Percentiles rank a stretch among this genome's conserved stretches.
Evolutionary conservation across 306 rosid genomes (phyloP).

Genomic region (Prosopis cineraria): DNA sequence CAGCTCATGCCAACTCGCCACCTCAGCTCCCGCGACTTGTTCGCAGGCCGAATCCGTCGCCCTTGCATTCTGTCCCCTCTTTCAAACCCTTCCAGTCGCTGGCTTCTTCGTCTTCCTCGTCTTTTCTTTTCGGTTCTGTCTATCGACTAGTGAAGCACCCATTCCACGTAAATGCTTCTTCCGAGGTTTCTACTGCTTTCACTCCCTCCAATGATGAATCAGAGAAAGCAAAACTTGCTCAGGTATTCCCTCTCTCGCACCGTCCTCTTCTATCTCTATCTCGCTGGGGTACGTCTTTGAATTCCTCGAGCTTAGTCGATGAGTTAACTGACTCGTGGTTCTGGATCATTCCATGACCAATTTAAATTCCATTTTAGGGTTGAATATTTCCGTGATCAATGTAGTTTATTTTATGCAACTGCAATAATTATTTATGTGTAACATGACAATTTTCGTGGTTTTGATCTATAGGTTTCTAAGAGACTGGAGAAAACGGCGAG

Average conservation of each 20-base stretch:
- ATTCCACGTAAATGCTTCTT: constrained; percentile 47
- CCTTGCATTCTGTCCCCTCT: constrained; percentile 35
- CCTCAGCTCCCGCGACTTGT: constrained; percentile 35
- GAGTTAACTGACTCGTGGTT: neutral
- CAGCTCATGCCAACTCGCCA: constrained; percentile 31
- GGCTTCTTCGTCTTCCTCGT: constrained; percentile 24
- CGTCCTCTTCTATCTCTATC: neutral
- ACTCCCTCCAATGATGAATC: constrained; percentile 57
- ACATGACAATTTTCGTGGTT: neutral
- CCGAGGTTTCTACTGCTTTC: constrained; percentile 54
- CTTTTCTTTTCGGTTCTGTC: constrained; percentile 10
- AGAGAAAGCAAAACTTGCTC: constrained; percentile 83
- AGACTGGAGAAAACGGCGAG: constrained; percentile 88
- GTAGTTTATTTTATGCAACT: neutral
- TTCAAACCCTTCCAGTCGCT: constrained; percentile 33
- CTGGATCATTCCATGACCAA: neutral
- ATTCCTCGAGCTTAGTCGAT: neutral
- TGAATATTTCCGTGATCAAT: neutral
- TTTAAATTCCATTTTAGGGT: neutral
- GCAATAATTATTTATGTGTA: neutral
- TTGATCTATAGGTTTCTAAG: constrained; percentile 75
- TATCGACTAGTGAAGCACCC: constrained; percentile 39
- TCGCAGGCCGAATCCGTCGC: constrained; percentile 38
- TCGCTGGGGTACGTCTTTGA: neutral
- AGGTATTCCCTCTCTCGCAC: constrained; percentile 47